phyloP scores from a whole-genome alignment of 2,329 filamentous ascomycete genomes.

The Sclerotinia borealis region DNA sequence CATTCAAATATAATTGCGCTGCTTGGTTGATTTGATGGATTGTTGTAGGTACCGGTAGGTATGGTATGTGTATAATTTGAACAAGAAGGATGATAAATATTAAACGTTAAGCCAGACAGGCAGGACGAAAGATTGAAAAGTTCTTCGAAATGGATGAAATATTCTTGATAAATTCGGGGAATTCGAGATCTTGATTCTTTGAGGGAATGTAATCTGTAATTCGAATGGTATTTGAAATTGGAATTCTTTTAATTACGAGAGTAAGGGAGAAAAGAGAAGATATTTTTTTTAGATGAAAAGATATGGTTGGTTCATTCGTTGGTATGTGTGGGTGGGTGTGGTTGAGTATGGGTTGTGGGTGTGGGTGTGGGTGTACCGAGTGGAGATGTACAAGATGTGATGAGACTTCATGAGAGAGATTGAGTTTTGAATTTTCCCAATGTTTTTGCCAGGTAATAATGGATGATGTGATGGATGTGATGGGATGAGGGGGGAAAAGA shows the following conservation, averaged over 20 bases:
- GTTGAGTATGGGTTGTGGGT: too few relatives aligned
- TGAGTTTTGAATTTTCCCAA: neutral
- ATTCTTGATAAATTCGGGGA: neutral
- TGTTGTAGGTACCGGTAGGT: too few relatives aligned
- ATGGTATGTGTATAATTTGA: neutral
- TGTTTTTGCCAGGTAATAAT: too few relatives aligned
- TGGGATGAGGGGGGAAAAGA: neutral
- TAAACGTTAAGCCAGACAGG: constrained; percentile 1
- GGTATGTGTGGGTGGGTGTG: neutral
- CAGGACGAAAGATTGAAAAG: neutral
- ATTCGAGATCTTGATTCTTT: neutral
- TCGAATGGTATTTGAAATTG: neutral
- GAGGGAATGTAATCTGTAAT: constrained; percentile 7
- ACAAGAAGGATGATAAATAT: neutral
- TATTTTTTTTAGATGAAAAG: neutral
- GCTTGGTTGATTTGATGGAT: neutral
- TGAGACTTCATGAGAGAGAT: neutral
- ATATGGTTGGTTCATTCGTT: constrained; percentile 9
- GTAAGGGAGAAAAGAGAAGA: constrained; percentile 9
- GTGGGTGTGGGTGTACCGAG: neutral
- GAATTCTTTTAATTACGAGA: constrained; percentile 9
- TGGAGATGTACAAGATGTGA: neutral
- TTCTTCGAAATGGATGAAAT: neutral
- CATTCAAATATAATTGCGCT: neutral
- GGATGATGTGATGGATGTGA: too few relatives aligned